These are phyloP conservation scores for Xylaria hypoxylon DNA, from an alignment of 2,329 filamentous ascomycete species.

Conservation along the genomic window DNA sequence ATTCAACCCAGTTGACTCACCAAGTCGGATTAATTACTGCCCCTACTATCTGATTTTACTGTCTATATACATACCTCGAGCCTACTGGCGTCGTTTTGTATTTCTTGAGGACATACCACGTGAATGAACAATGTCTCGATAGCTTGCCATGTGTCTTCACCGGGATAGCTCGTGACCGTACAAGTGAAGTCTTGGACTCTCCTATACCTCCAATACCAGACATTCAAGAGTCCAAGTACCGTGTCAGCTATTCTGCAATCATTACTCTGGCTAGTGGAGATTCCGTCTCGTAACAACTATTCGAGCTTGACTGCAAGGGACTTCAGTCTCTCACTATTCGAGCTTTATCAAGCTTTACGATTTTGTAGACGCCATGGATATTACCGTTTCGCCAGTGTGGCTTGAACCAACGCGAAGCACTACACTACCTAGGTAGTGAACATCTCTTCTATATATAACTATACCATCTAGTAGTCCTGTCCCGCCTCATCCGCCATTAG, in stretches of 20 bases:
- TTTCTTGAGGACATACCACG: not conserved
- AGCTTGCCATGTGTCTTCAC: not conserved
- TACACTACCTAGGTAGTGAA: no score
- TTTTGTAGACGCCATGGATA: slow-evolving; percentile 5
- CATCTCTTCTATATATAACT: not conserved
- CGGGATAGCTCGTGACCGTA: not conserved
- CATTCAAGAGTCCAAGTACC: no score
- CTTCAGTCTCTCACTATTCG: slow-evolving; percentile 26
- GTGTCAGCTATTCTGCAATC: no score
- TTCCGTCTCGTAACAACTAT: slow-evolving; percentile 18
- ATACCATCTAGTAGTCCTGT: not conserved
- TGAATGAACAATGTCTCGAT: not conserved
- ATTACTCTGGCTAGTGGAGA: slow-evolving; percentile 4
- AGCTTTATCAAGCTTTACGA: slow-evolving; percentile 21
- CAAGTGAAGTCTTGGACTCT: not conserved
- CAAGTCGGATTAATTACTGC: no score
- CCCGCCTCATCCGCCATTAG: not conserved
- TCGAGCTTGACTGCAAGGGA: slow-evolving; percentile 14
- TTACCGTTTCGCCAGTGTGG: not conserved
- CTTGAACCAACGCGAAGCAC: not conserved
- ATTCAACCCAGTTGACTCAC: no score
- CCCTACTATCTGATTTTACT: no score
- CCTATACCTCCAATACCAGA: not conserved
- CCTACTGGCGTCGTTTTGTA: no score
- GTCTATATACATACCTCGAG: no score